A percentile compares a stretch with the other conserved stretches of the same genome.
These are phyloP conservation scores for Xylaria castorea DNA, from an alignment of 495 filamentous ascomycete genomes.

Conservation along the genomic window DNA sequence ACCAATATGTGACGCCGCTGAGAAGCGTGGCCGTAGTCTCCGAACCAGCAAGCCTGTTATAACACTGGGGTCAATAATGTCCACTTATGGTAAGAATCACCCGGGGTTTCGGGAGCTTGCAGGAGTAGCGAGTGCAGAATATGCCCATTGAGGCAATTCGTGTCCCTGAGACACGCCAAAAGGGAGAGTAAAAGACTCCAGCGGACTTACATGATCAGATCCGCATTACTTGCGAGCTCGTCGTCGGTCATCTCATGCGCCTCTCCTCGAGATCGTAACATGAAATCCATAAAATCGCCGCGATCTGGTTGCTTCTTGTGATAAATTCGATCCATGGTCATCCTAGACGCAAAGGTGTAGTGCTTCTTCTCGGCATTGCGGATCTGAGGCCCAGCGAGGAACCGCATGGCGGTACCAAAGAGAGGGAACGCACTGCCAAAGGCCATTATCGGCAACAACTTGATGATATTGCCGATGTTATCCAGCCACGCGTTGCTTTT, in stretches of 20 bases:
- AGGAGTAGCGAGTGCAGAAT: no score
- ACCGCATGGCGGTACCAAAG: constrained; percentile 38
- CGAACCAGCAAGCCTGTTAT: constrained; percentile 63
- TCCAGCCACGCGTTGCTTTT: constrained; percentile 50
- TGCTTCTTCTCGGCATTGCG: constrained; percentile 43
- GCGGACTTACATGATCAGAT: constrained; percentile 53
- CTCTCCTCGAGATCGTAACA: constrained; percentile 36
- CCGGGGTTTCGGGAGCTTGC: no score
- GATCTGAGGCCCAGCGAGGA: constrained; percentile 44
- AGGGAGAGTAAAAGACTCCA: no score
- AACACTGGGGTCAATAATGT: no score
- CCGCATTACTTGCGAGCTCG: constrained; percentile 51
- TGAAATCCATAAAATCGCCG: constrained; percentile 43
- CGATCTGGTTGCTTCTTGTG: constrained; percentile 40
- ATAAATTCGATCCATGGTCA: constrained; percentile 43
- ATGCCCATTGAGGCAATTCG: no score
- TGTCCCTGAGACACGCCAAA: no score
- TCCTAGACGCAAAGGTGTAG: constrained; percentile 36
- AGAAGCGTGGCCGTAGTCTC: constrained; percentile 69
- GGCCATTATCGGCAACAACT: constrained; percentile 34
- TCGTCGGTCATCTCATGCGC: constrained; percentile 47
- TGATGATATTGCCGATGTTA: constrained; percentile 42
- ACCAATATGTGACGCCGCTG: constrained; percentile 58
- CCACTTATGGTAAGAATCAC: no score
- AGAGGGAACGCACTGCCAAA: constrained; percentile 42